Conservation (phyloP, 257 asterid genomes). For the Ophiorrhiza pumila region DNA sequence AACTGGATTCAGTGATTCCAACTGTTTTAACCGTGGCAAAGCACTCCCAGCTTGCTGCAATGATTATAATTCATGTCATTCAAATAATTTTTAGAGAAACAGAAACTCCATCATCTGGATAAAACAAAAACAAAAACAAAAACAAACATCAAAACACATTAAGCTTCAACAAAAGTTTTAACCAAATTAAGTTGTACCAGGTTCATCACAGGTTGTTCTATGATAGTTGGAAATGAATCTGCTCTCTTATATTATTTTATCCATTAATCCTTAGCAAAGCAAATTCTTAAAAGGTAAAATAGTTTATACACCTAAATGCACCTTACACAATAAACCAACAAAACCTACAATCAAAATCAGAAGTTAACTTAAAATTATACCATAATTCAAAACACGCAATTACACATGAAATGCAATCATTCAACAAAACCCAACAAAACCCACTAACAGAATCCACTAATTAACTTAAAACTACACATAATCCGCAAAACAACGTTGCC, state of each 20-base stretch:
- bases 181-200: neutral
- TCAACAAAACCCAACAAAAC: too few species aligned
- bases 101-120: neutral
- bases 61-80: slow-evolving; percentile 17
- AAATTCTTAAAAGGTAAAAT: neutral
- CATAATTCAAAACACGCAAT: neutral
- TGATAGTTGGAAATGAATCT: neutral
- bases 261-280: neutral
- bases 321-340: neutral
- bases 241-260: neutral
- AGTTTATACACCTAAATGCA: neutral
- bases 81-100: slow-evolving; percentile 10
- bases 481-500: neutral
- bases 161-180: neutral
- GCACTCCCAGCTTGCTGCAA: slow-evolving; percentile 66
- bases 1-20: slow-evolving; percentile 33
- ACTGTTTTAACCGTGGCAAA: slow-evolving; percentile 51
- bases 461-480: neutral
- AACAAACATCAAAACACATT: neutral
- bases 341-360: neutral
- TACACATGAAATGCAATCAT: neutral
- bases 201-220: neutral
- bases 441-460: neutral
- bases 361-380: neutral
- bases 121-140: slow-evolving; percentile 17